Base-by-base conservation (phyloP, 306 rosid species). In the Abrus precatorius region DNA sequence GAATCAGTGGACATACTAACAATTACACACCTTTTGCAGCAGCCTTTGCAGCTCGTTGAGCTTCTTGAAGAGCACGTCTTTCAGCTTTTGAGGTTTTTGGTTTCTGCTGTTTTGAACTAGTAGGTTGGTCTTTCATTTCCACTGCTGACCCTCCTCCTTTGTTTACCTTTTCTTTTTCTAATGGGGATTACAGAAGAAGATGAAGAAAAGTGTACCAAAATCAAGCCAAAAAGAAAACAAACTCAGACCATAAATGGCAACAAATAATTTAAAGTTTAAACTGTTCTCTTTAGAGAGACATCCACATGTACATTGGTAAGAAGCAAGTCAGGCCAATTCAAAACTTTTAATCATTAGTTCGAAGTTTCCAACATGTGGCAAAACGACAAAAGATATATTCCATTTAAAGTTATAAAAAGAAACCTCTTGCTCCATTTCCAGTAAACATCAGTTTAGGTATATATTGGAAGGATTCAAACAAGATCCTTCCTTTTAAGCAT, bases 21-120 rank as follows among this genome's bases (percentile, higher is more conserved):
- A 71, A 14, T 50, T 56, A 72, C 74, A 41, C 50, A 88, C 92
- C 88, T 88, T 86, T 88, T 54, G 88, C 82, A 71, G 86, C 89
- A 78, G 86, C 88, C 77, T 88, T 88, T 72, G 92, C 90, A 36
- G 92, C 92, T 63, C 92, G 79, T 74, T 89, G 90, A 56, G 92
- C 88, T 81, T 89, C 92, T 82, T 89, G 92, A 79, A 89, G 82
- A 45, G 90, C 92, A 28, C 90, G 90, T 45, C 92, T 86, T 79
- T 89, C 90, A 79, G 92, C 90, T 84, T 84, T 89, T 9, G 92
- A 64, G 55, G 84, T 60, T 82, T 84, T 89, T 11, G 85, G 87
- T 62, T 86, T 88, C 80, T 78, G 87, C n/a, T 78, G 85, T 77
- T 88, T 88, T 27, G 90, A 83, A 68, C 56, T 65, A 77, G 12